A percentile compares a stretch with the other conserved stretches of the same genome.
Conservation (phyloP, 305 asterid genomes). For the Rubia balearica region DNA sequence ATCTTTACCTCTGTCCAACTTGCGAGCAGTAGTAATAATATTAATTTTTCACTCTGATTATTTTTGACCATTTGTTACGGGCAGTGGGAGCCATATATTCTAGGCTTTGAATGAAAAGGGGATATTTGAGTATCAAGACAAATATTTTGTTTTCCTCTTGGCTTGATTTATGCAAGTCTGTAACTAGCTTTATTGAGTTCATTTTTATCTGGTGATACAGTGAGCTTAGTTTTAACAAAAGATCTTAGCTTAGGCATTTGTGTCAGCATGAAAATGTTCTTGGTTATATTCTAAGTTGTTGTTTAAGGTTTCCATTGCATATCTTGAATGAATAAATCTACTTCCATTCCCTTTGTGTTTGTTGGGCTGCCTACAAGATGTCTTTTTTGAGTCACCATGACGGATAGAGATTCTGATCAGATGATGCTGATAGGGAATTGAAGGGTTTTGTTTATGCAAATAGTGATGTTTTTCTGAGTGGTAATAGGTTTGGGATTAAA, state of each 20-base stretch:
- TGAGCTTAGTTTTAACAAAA: background rate
- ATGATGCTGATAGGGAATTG: too few relatives aligned
- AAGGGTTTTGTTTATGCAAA: too few relatives aligned
- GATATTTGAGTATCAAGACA: constrained; percentile 76
- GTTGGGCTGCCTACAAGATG: too few relatives aligned
- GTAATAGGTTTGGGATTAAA: too few relatives aligned
- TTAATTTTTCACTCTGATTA: too few relatives aligned
- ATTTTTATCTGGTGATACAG: constrained; percentile 5
- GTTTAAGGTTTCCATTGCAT: background rate
- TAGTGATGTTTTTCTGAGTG: too few relatives aligned
- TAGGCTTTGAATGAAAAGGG: constrained; percentile 88
- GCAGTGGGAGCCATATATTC: too few relatives aligned
- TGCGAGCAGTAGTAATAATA: too few relatives aligned
- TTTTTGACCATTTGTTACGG: too few relatives aligned
- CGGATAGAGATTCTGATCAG: too few relatives aligned
- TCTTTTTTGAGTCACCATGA: too few relatives aligned
- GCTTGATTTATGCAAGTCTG: constrained; percentile 96
- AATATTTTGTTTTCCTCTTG: constrained; percentile 72
- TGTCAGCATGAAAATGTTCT: background rate
- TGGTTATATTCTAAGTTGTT: background rate
- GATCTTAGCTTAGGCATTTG: background rate
- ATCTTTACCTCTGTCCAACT: too few relatives aligned
- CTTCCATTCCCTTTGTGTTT: background rate
- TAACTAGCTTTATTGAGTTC: constrained; percentile 15
- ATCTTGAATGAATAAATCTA: background rate